Base-by-base conservation (phyloP, 2,329 filamentous ascomycete genomes). In the Helotiales sp. region DNA sequence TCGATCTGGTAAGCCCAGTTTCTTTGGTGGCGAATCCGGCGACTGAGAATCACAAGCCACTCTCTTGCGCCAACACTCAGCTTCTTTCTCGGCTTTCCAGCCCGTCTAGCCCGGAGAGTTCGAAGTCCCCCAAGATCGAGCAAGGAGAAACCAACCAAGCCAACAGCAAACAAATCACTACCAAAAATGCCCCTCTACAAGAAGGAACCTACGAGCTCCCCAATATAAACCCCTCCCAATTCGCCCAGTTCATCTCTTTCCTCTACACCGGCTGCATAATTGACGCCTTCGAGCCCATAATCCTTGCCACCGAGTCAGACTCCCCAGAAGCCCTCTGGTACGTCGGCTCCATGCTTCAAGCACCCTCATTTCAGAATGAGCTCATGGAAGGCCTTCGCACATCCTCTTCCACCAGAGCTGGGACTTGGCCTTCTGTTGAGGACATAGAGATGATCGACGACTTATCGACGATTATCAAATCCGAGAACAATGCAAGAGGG, bases 181-280 rank as follows among this genome's bases (percentile, higher is more conserved):
- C 19, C n/a, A 24, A 44, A 31, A 8, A 15, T 17, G 15, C 17
- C 50, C 17, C 2, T 25, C 12, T 29, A n/a, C 27, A 24, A 34
- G 17, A 42, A 42, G 38, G 31, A 34, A 34, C 36, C 40, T 44
- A 44, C 8, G 22, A 44, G 3, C 22, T 44, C 4, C 38, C 53
- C 33, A 31, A 40, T 3, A 52, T 53, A 25, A 34, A 19, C 9
- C 53, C 48, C 13, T n/a, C 44, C 31, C 19, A 56, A 13, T 56
- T 61, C 40, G 52, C 47, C 13, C 17, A 48, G 15, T 61, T 61
- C 48, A 31, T 52, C n/a, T 58, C 54, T 27, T 61, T 40, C 50
- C 5, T 61, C 7, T 44, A 55, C n/a, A 47, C 40, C 2, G 58
- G 55, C 30, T 10, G 19, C 22, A 25, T 44, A 12, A 44, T 44